phyloP scores from a whole-genome alignment of 441 rosid genomes.

The Erodium chrysanthum region DNA sequence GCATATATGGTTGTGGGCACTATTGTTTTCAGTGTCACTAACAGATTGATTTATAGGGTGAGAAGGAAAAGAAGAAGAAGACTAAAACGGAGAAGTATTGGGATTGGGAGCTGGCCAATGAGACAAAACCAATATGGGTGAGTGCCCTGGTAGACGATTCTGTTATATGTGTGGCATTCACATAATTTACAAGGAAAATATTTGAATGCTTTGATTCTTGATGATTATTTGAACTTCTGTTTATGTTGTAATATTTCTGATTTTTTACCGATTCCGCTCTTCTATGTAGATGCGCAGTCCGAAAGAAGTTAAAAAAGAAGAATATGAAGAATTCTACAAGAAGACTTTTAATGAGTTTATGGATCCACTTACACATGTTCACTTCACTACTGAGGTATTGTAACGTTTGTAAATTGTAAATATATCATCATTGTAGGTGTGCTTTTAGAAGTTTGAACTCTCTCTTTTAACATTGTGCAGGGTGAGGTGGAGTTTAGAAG shows the following conservation, averaged over 20 bases:
- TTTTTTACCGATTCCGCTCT: slow-evolving; percentile 3
- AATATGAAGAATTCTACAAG: slow-evolving; percentile 83
- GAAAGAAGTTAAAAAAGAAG: slow-evolving; percentile 73
- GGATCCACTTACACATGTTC: slow-evolving; percentile 75
- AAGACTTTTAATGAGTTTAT: slow-evolving; percentile 83
- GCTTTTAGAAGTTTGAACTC: slow-evolving; percentile 8
- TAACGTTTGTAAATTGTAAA: not conserved
- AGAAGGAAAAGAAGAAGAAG: slow-evolving; percentile 61
- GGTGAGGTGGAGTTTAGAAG: slow-evolving; percentile 98
- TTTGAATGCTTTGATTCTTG: not conserved
- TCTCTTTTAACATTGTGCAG: slow-evolving; percentile 28
- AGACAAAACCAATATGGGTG: slow-evolving; percentile 95
- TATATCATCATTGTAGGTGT: slow-evolving; percentile 3
- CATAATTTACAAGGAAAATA: not conserved
- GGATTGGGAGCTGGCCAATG: slow-evolving; percentile 96
- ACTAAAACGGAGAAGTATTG: slow-evolving; percentile 91
- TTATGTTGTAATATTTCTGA: not conserved
- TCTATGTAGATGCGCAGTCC: slow-evolving; percentile 60
- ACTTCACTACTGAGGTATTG: slow-evolving; percentile 86
- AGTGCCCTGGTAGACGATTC: slow-evolving; percentile 15
- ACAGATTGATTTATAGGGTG: slow-evolving; percentile 1
- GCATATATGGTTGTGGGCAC: not conserved
- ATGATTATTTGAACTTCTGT: not conserved
- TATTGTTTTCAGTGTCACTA: not conserved
- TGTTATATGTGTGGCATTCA: no score